Conservation (phyloP, 2,329 filamentous ascomycete species). For the Periconia sp. region DNA sequence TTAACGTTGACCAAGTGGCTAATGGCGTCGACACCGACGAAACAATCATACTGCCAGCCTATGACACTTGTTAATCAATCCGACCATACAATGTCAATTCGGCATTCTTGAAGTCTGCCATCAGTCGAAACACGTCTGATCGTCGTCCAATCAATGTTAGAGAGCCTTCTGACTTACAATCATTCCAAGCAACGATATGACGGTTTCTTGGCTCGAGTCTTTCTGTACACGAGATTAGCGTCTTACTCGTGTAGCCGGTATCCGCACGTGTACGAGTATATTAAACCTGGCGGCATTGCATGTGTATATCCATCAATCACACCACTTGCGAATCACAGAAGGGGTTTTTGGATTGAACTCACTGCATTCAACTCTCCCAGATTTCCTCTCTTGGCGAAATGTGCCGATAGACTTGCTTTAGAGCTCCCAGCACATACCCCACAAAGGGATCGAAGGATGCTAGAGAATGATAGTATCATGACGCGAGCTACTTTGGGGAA, state of each 20-base stretch:
- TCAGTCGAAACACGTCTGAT: not conserved
- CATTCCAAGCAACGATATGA: constrained; percentile 87
- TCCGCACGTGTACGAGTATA: constrained; percentile 16
- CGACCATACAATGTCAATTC: not conserved
- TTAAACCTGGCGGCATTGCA: constrained; percentile 10
- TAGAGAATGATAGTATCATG: constrained; percentile 60
- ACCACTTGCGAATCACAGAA: constrained; percentile 8
- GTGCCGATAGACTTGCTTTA: constrained; percentile 87
- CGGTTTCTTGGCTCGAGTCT: constrained; percentile 93
- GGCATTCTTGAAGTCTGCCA: not conserved
- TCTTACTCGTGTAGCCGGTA: constrained; percentile 14
- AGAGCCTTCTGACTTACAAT: constrained; percentile 52
- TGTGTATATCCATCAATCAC: constrained; percentile 16
- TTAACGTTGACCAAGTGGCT: constrained; percentile 73
- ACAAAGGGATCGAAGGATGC: constrained; percentile 69
- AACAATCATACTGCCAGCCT: constrained; percentile 78
- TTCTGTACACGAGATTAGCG: constrained; percentile 52
- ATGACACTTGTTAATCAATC: constrained; percentile 19
- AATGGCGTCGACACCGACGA: constrained; percentile 69
- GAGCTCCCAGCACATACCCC: constrained; percentile 87
- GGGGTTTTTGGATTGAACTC: constrained; percentile 30
- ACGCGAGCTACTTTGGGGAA: constrained; percentile 64
- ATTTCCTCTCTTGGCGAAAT: constrained; percentile 87
- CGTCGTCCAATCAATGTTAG: constrained; percentile 1
- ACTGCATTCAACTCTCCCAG: constrained; percentile 88